Base-by-base conservation (phyloP, 805 yeast genomes). In the Candida krabiensis region DNA sequence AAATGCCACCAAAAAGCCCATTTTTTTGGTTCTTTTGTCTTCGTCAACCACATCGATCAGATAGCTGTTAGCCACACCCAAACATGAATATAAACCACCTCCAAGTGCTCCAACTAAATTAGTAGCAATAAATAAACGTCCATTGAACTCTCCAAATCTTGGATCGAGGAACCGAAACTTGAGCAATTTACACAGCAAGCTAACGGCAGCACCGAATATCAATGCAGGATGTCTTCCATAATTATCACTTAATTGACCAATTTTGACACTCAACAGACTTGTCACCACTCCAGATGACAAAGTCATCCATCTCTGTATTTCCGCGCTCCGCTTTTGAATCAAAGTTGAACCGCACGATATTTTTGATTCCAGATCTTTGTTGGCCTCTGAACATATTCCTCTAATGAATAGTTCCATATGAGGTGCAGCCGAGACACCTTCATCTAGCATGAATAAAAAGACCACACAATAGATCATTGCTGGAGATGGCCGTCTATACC, bases 31-130 rank as follows among this genome's bases (percentile, higher is more conserved):
- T 44, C 95, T 64, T 38, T 75, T 69, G 23, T 67, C 70, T 1
- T 86, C 73, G 15, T 79, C 82, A 5, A 80, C 80, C 27, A 86
- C 78, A 62, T 88, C 96, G 4, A 87, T 69, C 13, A 85, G 70
- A 54, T 86, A 88, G 43, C 90, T 77, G 53, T 81, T 81, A 9
- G 78, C 64, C 21, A 83, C 62, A 8, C 83, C 76, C 35, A 83
- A 52, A 23, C 81, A 50, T 5, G 80, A 70, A 42, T 77, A 60
- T 7, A 73, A 34, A 0, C 88, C 83, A 17, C 96, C 96, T n/a
- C 81, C 75, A 3, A 73, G 36, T 18, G 79, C 69, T 21, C 69
- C 71, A 2, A 82, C 24, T 1, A 73, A 41, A 11, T 70, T 70
- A 3, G 75, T 63, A 0, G 70, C 23, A 1, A 83, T 58, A 44